Base-by-base conservation (phyloP, 441 rosid species). In the Dalechampia spathulata region DNA sequence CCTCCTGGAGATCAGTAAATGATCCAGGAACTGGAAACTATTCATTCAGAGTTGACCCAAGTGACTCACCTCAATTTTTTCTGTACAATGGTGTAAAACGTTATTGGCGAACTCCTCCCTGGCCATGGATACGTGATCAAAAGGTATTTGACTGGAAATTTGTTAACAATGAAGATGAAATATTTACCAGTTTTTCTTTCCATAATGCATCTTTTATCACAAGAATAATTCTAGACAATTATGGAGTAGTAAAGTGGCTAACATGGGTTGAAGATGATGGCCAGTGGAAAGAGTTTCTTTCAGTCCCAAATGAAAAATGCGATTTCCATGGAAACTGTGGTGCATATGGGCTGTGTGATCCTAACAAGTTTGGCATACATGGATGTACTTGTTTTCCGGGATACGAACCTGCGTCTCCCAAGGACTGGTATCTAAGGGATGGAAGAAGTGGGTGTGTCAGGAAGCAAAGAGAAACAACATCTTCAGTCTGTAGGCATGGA, bases 321-420 rank as follows among this genome's bases (percentile, higher is more conserved):
- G 75, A 74, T 30, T 7, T 0, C 3, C 71, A 71, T 26, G 63
- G 49, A 12, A 60, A 5, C 1, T 77, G 77, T 46, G 82, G 78
- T 14, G 22, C 64, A 8, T 43, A 74, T 50, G 63, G 71, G 1
- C 22, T 28, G 28, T 61, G 69, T 16, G 28, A 49, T 17, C 10
- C 32, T 3, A 1, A 22, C 13, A 22, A 15, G 27, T 20, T 1
- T 2, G 5, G 10, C 8, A 1, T 0, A n/a, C 55, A 63, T 10
- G 52, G 20, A 26, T 76, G 76, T 38, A 22, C 54, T 9, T 77
- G 78, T 63, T 58, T 71, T 20, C 55, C 70, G 2, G 68, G 74
- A n/a, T 70, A 48, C 42, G 63, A 60, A 46, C 70, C 70, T 15
- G 51, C 3, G 26, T 39, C 49, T 8, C 43, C 16, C 0, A 53